A percentile compares a stretch with the other conserved stretches of the same genome.
Conservation (phyloP, 1,284 basidiomycete species). For the Cutaneotrichosporon sp. region DNA sequence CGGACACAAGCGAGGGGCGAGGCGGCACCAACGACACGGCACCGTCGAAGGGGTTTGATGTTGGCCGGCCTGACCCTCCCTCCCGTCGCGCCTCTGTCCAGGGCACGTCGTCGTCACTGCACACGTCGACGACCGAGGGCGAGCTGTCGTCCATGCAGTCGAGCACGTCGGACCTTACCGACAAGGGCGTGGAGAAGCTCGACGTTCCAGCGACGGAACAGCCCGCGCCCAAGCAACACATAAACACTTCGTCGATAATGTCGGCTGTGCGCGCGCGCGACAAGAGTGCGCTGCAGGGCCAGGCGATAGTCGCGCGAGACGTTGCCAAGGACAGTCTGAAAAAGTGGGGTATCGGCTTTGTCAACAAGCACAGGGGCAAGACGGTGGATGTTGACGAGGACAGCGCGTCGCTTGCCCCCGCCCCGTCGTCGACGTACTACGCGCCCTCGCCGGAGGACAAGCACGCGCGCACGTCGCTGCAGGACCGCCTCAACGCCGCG, state of each 20-base stretch:
- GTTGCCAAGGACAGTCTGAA: slow-evolving; percentile 73
- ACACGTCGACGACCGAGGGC: too few species aligned
- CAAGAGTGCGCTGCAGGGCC: slow-evolving; percentile 72
- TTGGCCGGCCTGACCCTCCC: too few species aligned
- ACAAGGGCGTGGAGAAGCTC: too few species aligned
- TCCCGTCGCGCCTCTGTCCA: too few species aligned
- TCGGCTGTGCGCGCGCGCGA: slow-evolving; percentile 61
- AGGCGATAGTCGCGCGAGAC: slow-evolving; percentile 26
- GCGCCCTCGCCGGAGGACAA: slow-evolving; percentile 29
- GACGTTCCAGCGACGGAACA: too few species aligned
- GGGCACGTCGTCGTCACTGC: too few species aligned
- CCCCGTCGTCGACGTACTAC: slow-evolving; percentile 20
- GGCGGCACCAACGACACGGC: too few species aligned
- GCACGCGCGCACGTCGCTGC: slow-evolving; percentile 15
- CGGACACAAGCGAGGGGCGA: neutral
- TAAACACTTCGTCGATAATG: slow-evolving; percentile 16
- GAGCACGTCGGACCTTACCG: too few species aligned
- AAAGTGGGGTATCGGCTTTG: slow-evolving; percentile 76
- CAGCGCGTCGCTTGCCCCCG: neutral
- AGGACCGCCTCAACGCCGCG: slow-evolving; percentile 39
- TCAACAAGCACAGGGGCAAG: slow-evolving; percentile 33
- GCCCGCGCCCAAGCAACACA: too few species aligned
- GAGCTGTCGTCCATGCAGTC: too few species aligned
- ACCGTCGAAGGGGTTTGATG: too few species aligned
- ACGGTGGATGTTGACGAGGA: slow-evolving; percentile 7